Percentiles rank a stretch among this genome's conserved stretches.
Evolutionary conservation across 1,284 basidiomycete species (phyloP).

Genomic region (Fomitiporia mediterranea): DNA sequence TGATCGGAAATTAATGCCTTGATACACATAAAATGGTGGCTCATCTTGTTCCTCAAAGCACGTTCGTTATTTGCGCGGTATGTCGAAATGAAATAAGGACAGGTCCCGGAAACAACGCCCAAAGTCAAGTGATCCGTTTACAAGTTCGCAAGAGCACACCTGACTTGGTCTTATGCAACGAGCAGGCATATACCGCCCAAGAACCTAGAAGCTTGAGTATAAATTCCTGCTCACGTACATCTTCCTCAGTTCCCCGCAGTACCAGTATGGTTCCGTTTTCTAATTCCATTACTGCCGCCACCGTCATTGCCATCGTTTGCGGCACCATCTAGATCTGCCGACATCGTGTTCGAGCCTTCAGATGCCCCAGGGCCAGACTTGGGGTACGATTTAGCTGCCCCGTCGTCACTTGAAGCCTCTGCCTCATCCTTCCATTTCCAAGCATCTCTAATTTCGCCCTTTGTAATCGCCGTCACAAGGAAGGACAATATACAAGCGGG

Average conservation of each 20-base stretch:
- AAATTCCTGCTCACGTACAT: not conserved
- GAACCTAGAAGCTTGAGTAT: not conserved
- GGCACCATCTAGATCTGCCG: constrained; percentile 11
- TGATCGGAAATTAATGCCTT: no score
- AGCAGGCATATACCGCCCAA: no score
- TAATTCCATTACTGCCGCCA: not conserved
- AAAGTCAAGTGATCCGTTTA: constrained; percentile 3
- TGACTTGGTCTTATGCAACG: no score
- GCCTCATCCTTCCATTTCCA: constrained; percentile 61
- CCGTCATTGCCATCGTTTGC: not conserved
- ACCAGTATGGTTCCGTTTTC: not conserved
- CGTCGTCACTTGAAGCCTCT: constrained; percentile 24
- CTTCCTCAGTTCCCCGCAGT: not conserved
- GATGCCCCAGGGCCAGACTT: constrained; percentile 19
- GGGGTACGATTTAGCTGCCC: constrained; percentile 5
- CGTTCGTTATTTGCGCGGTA: no score
- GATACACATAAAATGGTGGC: not conserved
- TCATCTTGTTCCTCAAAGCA: no score
- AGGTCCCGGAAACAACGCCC: not conserved
- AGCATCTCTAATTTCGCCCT: constrained; percentile 56
- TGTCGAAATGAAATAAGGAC: not conserved
- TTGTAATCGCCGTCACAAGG: constrained; percentile 43
- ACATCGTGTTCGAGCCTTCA: constrained; percentile 11
- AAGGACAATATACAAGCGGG: constrained; percentile 68
- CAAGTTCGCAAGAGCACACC: not conserved